phyloP scores from a whole-genome alignment of 495 filamentous ascomycete species.

The Hypoxylon fuscum region DNA sequence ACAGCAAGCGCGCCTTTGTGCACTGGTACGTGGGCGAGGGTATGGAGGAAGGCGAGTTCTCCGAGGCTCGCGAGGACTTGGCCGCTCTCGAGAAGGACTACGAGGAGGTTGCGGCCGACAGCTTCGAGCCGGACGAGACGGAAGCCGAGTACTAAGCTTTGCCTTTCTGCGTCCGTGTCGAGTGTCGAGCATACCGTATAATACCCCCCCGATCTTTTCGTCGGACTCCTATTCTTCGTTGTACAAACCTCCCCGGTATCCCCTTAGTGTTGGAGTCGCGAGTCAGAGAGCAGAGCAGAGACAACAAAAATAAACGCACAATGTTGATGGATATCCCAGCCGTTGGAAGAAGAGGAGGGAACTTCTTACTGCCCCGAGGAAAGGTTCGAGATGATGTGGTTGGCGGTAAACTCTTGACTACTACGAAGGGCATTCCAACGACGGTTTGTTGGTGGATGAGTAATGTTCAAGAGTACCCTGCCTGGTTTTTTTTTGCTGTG shows the following conservation, averaged over 20 bases:
- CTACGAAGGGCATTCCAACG: neutral
- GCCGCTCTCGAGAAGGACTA: conserved; percentile 92
- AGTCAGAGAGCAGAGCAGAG: conserved; percentile 23
- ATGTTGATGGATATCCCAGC: conserved; percentile 29
- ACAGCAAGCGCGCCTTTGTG: conserved; percentile 93
- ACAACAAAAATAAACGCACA: conserved; percentile 5
- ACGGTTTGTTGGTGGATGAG: conserved; percentile 14
- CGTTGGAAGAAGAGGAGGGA: conserved; percentile 20
- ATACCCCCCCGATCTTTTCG: conserved; percentile 38
- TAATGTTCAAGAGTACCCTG: conserved; percentile 2
- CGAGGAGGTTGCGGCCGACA: conserved; percentile 86
- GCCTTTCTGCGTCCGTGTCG: conserved; percentile 13
- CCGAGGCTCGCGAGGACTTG: conserved; percentile 88
- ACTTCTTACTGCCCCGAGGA: too few species aligned
- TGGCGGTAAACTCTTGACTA: too few species aligned
- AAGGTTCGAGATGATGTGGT: neutral
- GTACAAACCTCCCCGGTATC: conserved; percentile 13
- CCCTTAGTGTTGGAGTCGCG: conserved; percentile 25
- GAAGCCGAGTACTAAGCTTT: conserved; percentile 75
- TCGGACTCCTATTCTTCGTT: conserved; percentile 19
- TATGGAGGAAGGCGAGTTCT: conserved; percentile 96
- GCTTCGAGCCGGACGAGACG: conserved; percentile 67
- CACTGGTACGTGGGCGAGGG: conserved; percentile 97
- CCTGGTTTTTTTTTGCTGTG: conserved; percentile 9
- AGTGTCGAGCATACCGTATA: conserved; percentile 29